Evolutionary conservation across 2,329 filamentous ascomycete genomes (phyloP), one percentile per base, ranked within the genome.

Genomic region (Pseudocercospora fijiensis): DNA sequence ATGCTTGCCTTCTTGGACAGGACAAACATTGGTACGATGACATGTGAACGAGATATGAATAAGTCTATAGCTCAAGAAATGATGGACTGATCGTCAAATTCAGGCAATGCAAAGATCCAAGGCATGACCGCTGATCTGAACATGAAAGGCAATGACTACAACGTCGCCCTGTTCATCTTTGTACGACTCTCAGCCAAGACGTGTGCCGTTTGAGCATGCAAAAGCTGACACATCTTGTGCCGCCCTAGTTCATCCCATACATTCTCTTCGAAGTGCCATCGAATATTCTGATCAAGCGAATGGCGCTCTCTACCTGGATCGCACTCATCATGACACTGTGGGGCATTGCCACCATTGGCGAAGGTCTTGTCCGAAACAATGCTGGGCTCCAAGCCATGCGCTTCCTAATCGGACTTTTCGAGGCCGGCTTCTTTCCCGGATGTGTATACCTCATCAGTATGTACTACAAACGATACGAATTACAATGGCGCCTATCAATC

Each of bases 371-470:
- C 11, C 51, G 61, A 9, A 60, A 20, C n/a, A 65, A 63, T 52
- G 53, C 49, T 10, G 61, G 65, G 2, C 47, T 67, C 3, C 63
- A 56, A 18, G 67, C 62, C 10, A 64, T 65, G 11, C 75, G 78
- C 2, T 79, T 76, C 68, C 90, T 90, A 72, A 80, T 92, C 0
- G 90, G 90, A 26, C 79, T 92, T 33, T 84, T 84, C n/a, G 91
- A 94, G 75, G 81, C 90, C 9, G 90, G 90, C 7, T 81, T 92
- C 0, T 82, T 83, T 57, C 76, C 33, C 70, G 76, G 74, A 8
- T 66, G 67, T 82, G 79, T 74, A 80, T 52, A 78, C 59, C 64
- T 69, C 57, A 53, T 70, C 24, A 62, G 61, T 28, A 66, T 62
- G 52, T 70, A 65, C 56, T 71, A 71, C 61, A 66, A 65, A 47